A percentile compares a stretch with the other conserved stretches of the same genome.
Evolutionary conservation across 2,329 filamentous ascomycete genomes (phyloP).

Genomic region (Rhynchosporium agropyri): DNA sequence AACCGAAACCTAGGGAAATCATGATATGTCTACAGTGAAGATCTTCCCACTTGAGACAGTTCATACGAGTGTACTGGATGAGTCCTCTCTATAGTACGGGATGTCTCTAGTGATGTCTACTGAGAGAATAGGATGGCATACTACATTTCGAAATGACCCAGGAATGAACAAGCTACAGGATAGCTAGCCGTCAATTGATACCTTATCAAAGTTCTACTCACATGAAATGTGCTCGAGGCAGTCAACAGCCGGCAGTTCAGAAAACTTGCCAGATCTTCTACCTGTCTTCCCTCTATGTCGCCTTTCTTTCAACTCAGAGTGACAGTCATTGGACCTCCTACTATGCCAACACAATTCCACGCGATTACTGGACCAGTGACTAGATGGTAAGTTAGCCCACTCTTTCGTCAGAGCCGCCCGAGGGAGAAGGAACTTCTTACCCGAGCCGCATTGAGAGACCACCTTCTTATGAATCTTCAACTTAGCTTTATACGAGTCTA

Average conservation of each 20-base stretch:
- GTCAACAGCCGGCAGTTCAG: background rate
- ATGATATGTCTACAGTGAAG: constrained; percentile 14
- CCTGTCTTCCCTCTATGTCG: background rate
- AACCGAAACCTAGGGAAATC: background rate
- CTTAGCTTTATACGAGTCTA: background rate
- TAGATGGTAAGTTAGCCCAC: background rate
- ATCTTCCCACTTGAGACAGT: constrained; percentile 14
- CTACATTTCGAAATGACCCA: no score
- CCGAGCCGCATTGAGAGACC: constrained; percentile 14
- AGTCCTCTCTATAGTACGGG: background rate
- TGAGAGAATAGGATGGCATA: background rate
- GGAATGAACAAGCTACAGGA: background rate
- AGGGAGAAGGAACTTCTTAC: background rate
- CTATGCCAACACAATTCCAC: constrained; percentile 10
- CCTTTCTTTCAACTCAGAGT: constrained; percentile 12
- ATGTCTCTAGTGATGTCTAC: background rate
- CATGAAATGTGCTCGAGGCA: background rate
- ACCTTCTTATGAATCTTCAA: constrained; percentile 8
- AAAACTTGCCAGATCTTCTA: constrained; percentile 7
- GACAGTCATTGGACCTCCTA: constrained; percentile 10
- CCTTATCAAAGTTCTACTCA: background rate
- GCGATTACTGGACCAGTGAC: constrained; percentile 12
- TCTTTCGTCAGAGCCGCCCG: background rate
- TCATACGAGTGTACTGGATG: constrained; percentile 4
- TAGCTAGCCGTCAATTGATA: background rate